Percentiles rank a stretch among this genome's conserved stretches.
These are phyloP conservation scores for Tillandsia fasciculata DNA, from an alignment of 176 grass and related monocot species.

Conservation along the genomic window DNA sequence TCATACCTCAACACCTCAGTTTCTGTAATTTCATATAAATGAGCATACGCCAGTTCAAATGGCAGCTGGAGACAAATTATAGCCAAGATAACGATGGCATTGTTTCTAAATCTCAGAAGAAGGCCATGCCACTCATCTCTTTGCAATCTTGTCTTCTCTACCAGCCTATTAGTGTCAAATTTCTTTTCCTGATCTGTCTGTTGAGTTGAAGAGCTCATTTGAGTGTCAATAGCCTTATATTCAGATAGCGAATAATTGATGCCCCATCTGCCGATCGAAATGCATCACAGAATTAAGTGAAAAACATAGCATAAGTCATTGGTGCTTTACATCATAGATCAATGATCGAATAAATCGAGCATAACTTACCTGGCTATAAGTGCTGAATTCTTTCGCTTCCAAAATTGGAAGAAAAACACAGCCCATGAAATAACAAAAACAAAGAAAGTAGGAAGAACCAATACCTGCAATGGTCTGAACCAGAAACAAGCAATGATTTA, in stretches of 20 bases:
- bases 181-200: constrained; percentile 33
- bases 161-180: constrained; percentile 28
- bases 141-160: constrained; percentile 76
- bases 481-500: constrained; percentile 24
- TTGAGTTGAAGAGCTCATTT: constrained; percentile 25
- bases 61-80: constrained; percentile 95
- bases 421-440: constrained; percentile 91
- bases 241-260: constrained; percentile 88
- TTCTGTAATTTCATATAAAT: constrained; percentile 78
- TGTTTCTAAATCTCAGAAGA: constrained; percentile 84
- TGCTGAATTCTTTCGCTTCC: constrained; percentile 96
- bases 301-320: background rate
- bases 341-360: constrained; percentile 2
- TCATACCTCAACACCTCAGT: constrained; percentile 61
- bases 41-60: constrained; percentile 93
- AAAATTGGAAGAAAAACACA: constrained; percentile 93
- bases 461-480: constrained; percentile 70
- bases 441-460: constrained; percentile 94
- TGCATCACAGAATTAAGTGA: constrained; percentile 9
- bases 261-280: constrained; percentile 55
- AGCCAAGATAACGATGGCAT: constrained; percentile 71
- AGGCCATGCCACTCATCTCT: constrained; percentile 86
- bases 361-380: constrained; percentile 60
- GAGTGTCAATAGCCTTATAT: constrained; percentile 59
- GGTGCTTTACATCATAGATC: constrained; percentile 3